Evolutionary conservation across 352 stramenopile genomes (phyloP).

Genomic region (Thraustochytrium striatum): DNA sequence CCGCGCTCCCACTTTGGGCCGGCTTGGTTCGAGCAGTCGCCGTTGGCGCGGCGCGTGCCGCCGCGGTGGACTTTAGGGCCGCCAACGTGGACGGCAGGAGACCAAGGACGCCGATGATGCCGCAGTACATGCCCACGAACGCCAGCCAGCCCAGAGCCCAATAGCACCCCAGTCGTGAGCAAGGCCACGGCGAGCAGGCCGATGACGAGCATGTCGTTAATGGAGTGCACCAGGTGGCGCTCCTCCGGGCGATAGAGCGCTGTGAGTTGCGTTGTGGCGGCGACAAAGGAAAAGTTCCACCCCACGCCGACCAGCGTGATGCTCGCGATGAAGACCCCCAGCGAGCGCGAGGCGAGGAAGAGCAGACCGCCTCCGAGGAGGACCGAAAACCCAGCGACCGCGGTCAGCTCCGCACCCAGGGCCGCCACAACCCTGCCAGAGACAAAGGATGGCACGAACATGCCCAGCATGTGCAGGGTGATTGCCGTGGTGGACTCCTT

Average conservation of each 20-base stretch:
- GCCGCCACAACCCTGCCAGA: background rate
- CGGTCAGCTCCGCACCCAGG: background rate
- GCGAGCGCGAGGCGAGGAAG: background rate
- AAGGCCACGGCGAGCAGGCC: background rate
- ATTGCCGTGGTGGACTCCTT: background rate
- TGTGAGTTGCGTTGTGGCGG: background rate
- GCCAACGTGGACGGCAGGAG: no score
- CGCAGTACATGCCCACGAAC: background rate
- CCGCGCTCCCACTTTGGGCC: no score
- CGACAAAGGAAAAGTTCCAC: conserved; percentile 19
- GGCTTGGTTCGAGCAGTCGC: no score
- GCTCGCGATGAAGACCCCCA: background rate
- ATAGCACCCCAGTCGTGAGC: background rate
- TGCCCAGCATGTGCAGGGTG: conserved; percentile 11
- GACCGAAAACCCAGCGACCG: background rate
- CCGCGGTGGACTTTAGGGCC: no score
- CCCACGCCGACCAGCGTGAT: conserved; percentile 13
- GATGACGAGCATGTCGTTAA: conserved; percentile 8
- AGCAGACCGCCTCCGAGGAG: background rate
- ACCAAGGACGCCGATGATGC: background rate
- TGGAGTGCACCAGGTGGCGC: background rate
- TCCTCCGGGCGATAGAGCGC: background rate
- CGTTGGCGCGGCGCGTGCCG: no score
- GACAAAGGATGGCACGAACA: conserved; percentile 28
- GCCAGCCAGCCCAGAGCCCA: background rate